Conservation (phyloP, 257 asterid genomes). For the Ocimum tenuiflorum region DNA sequence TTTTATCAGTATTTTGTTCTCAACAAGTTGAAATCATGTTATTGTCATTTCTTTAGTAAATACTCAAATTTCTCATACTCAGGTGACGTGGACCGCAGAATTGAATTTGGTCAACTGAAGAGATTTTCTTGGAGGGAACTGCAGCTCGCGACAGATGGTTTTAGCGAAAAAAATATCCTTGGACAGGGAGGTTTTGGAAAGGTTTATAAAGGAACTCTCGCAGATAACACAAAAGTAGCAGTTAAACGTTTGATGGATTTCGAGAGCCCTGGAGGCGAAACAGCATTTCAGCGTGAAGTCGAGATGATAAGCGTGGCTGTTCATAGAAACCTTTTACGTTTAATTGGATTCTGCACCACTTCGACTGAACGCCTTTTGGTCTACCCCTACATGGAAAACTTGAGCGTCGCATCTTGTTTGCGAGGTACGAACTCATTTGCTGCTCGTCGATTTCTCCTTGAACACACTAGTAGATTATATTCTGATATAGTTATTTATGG, state of each 20-base stretch:
- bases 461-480: too few relatives aligned
- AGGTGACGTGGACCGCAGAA: constrained; percentile 78
- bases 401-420: constrained; percentile 81
- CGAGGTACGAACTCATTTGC: constrained; percentile 45
- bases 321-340: constrained; percentile 66
- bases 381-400: constrained; percentile 83
- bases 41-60: not conserved
- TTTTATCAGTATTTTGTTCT: not conserved
- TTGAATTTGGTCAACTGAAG: constrained; percentile 83
- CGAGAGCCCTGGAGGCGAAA: constrained; percentile 86
- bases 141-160: constrained; percentile 70
- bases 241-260: constrained; percentile 80
- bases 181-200: constrained; percentile 97
- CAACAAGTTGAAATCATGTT: not conserved
- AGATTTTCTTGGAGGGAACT: constrained; percentile 88
- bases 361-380: constrained; percentile 82
- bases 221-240: constrained; percentile 72
- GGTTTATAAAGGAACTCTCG: constrained; percentile 75
- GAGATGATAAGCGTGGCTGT: constrained; percentile 98
- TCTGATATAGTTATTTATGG: too few relatives aligned
- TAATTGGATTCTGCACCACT: constrained; percentile 89
- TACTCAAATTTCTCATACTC: constrained; percentile 3
- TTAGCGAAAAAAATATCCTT: constrained; percentile 66
- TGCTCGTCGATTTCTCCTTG: not conserved
- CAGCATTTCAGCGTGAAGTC: constrained; percentile 84